Conservation (phyloP, 2,329 filamentous ascomycete genomes). For the Talaromyces marneffei region DNA sequence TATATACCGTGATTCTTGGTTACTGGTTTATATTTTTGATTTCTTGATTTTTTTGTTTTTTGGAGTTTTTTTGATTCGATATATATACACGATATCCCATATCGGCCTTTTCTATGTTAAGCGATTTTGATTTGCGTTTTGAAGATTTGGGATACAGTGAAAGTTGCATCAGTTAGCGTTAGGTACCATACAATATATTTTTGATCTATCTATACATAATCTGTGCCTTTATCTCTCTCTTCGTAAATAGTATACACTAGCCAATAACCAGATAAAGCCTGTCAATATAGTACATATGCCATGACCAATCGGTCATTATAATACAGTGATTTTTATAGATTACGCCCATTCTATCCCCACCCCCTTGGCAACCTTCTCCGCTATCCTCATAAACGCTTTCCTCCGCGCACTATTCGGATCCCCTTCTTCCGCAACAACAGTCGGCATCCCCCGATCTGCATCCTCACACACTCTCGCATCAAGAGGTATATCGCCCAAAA, state of each 20-base stretch:
- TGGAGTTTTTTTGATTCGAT: background rate
- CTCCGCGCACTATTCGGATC: conserved; percentile 59
- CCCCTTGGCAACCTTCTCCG: conserved; percentile 46
- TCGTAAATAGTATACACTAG: no score
- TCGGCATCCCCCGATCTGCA: conserved; percentile 80
- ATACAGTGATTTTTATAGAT: background rate
- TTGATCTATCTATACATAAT: background rate
- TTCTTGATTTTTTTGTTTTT: background rate
- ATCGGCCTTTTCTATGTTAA: background rate
- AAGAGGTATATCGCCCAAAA: conserved; percentile 83
- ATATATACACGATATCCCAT: background rate
- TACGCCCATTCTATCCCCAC: conserved; percentile 39
- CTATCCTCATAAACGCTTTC: conserved; percentile 65
- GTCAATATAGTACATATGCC: no score
- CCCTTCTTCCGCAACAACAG: conserved; percentile 75
- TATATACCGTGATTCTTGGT: background rate
- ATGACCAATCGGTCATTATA: background rate
- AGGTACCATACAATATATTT: background rate
- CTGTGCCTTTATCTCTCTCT: background rate
- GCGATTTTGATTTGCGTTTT: background rate
- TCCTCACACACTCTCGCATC: conserved; percentile 82
- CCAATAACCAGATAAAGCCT: no score
- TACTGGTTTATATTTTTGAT: no score
- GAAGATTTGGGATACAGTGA: background rate
- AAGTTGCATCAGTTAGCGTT: no score